These are phyloP conservation scores for Calonectria hongkongensis DNA, from an alignment of 2,329 filamentous ascomycete species.

Conservation along the genomic window DNA sequence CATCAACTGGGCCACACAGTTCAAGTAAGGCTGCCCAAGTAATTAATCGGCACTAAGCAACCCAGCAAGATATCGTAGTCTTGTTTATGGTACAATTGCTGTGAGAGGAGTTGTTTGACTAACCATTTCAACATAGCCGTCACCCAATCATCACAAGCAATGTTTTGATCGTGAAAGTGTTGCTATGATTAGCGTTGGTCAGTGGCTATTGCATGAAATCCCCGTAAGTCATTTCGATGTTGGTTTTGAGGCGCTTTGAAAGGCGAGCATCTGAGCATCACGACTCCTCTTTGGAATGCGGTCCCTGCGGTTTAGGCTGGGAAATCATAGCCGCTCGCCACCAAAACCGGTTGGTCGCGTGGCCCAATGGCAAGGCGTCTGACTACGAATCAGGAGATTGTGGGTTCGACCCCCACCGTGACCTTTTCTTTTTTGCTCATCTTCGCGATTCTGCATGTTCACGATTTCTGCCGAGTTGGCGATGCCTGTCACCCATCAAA, in stretches of 20 bases:
- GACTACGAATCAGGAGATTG: slow-evolving; percentile 60
- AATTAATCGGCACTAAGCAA: background rate
- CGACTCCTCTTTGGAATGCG: background rate
- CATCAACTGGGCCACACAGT: background rate
- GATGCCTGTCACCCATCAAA: too few relatives aligned
- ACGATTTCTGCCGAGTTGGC: too few relatives aligned
- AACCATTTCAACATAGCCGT: too few relatives aligned
- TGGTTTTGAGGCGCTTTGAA: background rate
- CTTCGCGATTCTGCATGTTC: too few relatives aligned
- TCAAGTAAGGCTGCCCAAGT: background rate
- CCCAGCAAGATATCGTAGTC: background rate
- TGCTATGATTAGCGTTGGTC: background rate
- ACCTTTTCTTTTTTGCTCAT: slow-evolving; percentile 23
- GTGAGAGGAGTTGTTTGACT: too few relatives aligned
- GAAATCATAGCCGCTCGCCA: background rate
- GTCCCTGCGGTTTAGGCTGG: background rate
- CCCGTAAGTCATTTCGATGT: background rate
- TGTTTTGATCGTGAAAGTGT: background rate
- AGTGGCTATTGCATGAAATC: background rate
- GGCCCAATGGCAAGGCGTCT: slow-evolving; percentile 59
- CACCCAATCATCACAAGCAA: too few relatives aligned
- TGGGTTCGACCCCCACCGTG: slow-evolving; percentile 57
- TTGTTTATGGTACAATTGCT: background rate
- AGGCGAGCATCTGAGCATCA: too few relatives aligned
- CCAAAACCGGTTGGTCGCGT: slow-evolving; percentile 42